Base-by-base conservation (phyloP, 768 basidiomycete species). In the Porpolomopsis calyptriformis region DNA sequence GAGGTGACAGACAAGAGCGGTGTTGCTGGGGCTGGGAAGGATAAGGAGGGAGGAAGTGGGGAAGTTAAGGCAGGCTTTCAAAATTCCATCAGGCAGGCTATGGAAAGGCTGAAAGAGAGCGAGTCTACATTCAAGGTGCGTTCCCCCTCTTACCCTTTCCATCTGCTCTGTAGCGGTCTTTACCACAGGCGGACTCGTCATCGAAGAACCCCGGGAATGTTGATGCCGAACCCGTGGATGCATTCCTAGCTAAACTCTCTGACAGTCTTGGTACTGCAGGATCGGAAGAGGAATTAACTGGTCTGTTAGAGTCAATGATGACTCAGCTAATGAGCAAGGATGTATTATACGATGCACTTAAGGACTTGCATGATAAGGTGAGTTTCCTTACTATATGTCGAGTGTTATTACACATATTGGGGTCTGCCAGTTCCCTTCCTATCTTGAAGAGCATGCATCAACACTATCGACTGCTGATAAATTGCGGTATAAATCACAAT, bases 281-380 rank as follows among this genome's bases (percentile, higher is more conserved):
- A 20, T 59, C 64, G 22, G 76, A 77, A 1, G 69, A 70, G 0
- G 75, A 79, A 20, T 57, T 91, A 10, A 74, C 82, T 35, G 76
- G 70, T 1, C 64, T 90, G 49, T 69, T 94, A 7, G 87, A 92
- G 59, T 73, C 60, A 20, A 84, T 93, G 77, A 87, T 90, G 85
- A 65, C 72, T 18, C 77, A 82, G 60, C 68, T 90, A 20, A 80
- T 89, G 80, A 76, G 73, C 64, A 85, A 87, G 56, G 85, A 88
- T 0, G 68, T 90, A 2, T 64, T 93, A n/a, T 83, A 91, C 52
- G 87, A 90, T 37, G 90, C 91, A 0, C 58, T 93, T 47, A 86
- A 85, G 53, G 90, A 94, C 57, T 63, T 94, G 18, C 64, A 71
- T 12, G 76, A 80, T 12, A 82, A 82, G 59, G 86, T 83, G 50